A percentile compares a stretch with the other conserved stretches of the same genome.
Evolutionary conservation across 495 filamentous ascomycete species (phyloP).

Genomic region (Ramalina intermedia): DNA sequence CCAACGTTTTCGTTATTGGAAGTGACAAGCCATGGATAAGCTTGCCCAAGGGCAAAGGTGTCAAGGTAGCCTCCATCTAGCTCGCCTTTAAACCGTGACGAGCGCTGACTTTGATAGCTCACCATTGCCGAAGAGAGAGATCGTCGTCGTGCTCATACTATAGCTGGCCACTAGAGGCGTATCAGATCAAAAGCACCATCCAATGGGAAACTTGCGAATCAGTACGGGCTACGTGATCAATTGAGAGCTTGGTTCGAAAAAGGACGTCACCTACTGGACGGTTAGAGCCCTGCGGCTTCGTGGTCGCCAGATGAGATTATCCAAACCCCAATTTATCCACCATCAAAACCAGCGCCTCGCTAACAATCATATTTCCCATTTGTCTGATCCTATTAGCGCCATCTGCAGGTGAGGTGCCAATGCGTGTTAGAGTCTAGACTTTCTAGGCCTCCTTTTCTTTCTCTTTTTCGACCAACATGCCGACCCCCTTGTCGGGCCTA

Average conservation of each 20-base stretch:
- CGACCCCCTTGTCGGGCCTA: slow-evolving; percentile 8
- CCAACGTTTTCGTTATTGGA: slow-evolving; percentile 97
- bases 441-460: too few species aligned
- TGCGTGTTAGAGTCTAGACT: background rate
- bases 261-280: too few species aligned
- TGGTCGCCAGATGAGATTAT: too few species aligned
- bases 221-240: too few species aligned
- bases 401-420: too few species aligned
- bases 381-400: too few species aligned
- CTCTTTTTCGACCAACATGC: slow-evolving; percentile 3
- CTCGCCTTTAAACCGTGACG: slow-evolving; percentile 3
- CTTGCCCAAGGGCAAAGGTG: slow-evolving; percentile 98
- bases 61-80: slow-evolving; percentile 50
- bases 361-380: background rate
- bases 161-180: slow-evolving; percentile 38
- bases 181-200: too few species aligned
- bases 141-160: slow-evolving; percentile 67
- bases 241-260: too few species aligned
- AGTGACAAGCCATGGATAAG: slow-evolving; percentile 97
- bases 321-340: background rate
- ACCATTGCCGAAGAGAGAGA: slow-evolving; percentile 97
- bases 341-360: background rate
- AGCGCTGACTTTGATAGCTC: slow-evolving; percentile 34
- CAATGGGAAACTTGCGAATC: too few species aligned
- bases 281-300: too few species aligned